Evolutionary conservation across 371 early-diverging fungal genomes (phyloP), one percentile per base, ranked within the genome.

Genomic region (Syncephalastrum contaminatum): DNA sequence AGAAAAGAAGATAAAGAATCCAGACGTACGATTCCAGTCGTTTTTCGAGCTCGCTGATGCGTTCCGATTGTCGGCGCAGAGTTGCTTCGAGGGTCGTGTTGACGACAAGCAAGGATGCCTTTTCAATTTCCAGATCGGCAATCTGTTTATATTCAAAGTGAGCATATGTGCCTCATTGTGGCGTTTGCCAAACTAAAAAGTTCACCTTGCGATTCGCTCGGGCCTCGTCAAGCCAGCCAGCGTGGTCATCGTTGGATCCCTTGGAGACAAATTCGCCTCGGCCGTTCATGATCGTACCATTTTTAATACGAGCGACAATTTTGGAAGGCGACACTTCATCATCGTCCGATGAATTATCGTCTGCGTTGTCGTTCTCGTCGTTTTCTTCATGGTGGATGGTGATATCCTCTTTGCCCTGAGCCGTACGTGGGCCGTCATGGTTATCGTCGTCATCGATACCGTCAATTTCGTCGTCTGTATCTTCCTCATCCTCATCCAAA

Each of bases 101-200:
- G 36, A 77, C 44, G 22, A 68, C 66, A 46, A 75, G 53, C 3
- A 80, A 46, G 13, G 76, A 75, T 13, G 68, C 59, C 53, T 77
- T 80, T 59, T 77, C 77, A 43, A 80, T 77, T 69, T 80, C 81
- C 53, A 80, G 56, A 56, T 80, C 78, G 57, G 73, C 72, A 53
- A 80, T 73, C 81, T 80, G 48, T 43, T 56, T 40, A 50, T 50
- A 19, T 39, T 24, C 42, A 51, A 22, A 40, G 24, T 43, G 25
- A 19, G 27, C 30, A 21, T 43, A 55, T 15, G 39, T 47, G 24
- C 18, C 25, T 16, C 22, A 51, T 18, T 41, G 44, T 44, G 42
- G 14, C 43, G 27, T 15, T 16, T 16, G 30, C 14, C 20, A 14
- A 22, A 30, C 36, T 30, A 30, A 30, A 12, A 30, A 30, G 12